Percentiles rank a stretch among this genome's conserved stretches.
Conservation (phyloP, 2,329 filamentous ascomycete species). For the Achaetomium macrosporum region DNA sequence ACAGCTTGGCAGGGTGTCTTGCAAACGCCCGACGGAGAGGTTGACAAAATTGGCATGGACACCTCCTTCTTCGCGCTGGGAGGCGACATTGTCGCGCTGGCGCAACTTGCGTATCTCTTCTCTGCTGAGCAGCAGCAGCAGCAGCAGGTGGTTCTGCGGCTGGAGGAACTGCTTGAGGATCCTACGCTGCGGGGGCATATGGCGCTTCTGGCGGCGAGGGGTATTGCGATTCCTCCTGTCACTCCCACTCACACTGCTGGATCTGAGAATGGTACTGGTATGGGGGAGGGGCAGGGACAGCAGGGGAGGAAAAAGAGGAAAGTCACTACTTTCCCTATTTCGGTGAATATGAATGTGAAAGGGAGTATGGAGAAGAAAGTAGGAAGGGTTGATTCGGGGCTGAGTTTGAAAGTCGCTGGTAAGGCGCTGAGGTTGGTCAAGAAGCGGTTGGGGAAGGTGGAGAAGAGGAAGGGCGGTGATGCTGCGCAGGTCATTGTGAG, state of each 20-base stretch:
- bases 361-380: not conserved
- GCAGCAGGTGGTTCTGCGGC: not conserved
- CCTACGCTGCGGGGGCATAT: slow-evolving; percentile 21
- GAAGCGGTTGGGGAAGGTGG: not conserved
- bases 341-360: not conserved
- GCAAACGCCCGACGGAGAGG: not conserved
- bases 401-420: not conserved
- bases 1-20: slow-evolving; percentile 19
- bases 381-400: not conserved
- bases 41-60: not conserved
- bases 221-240: not conserved
- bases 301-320: not conserved
- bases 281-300: not conserved
- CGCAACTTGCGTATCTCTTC: slow-evolving; percentile 20
- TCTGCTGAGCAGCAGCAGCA: slow-evolving; percentile 1
- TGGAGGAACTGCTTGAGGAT: slow-evolving; percentile 19
- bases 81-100: slow-evolving; percentile 31
- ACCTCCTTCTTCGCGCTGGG: slow-evolving; percentile 22
- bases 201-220: slow-evolving; percentile 10
- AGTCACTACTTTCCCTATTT: not conserved
- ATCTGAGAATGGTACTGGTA: too few relatives aligned
- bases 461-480: not conserved
- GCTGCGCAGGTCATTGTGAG: not conserved
- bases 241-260: not conserved
- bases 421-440: slow-evolving; percentile 3